Evolutionary conservation across 208 protist genomes (phyloP).

Genomic region (Acanthamoeba culbertsoni): DNA sequence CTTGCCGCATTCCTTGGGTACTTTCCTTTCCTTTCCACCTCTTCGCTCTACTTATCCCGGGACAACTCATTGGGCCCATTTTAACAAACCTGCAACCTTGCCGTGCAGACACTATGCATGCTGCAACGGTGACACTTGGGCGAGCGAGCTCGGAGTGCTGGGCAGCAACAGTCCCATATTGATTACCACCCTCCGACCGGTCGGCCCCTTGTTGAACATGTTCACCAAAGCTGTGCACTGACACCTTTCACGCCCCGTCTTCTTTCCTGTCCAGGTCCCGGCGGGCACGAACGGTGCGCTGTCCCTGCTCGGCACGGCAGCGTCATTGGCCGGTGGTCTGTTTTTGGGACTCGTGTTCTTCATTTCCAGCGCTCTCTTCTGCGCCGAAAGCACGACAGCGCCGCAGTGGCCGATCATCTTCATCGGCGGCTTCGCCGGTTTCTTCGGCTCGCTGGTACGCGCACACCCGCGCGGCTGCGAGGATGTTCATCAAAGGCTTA

Average conservation of each 20-base stretch:
- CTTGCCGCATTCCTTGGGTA: slow-evolving; percentile 61
- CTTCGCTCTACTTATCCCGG: neutral
- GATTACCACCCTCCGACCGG: slow-evolving; percentile 61
- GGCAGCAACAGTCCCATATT: slow-evolving; percentile 54
- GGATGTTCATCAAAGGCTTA: no score
- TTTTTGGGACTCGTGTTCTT: slow-evolving; percentile 69
- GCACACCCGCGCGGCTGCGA: no score
- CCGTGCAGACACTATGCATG: slow-evolving; percentile 67
- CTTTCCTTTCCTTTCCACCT: neutral
- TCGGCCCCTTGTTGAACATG: neutral
- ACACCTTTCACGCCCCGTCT: neutral
- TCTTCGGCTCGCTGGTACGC: slow-evolving; percentile 65
- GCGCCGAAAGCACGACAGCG: neutral
- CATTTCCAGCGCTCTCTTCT: neutral
- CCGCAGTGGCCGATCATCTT: slow-evolving; percentile 55
- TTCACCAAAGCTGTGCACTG: no score
- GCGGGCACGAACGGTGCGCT: slow-evolving; percentile 73
- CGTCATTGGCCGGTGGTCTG: slow-evolving; percentile 58
- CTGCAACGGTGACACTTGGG: slow-evolving; percentile 79
- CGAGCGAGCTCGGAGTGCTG: slow-evolving; percentile 72
- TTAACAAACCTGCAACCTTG: neutral
- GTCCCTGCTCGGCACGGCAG: slow-evolving; percentile 22
- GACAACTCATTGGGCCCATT: neutral
- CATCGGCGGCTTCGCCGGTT: slow-evolving; percentile 59
- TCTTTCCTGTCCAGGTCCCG: slow-evolving; percentile 5